Evolutionary conservation across 148 eudicot genomes (phyloP).

Genomic region (Fagopyrum esculentum): DNA sequence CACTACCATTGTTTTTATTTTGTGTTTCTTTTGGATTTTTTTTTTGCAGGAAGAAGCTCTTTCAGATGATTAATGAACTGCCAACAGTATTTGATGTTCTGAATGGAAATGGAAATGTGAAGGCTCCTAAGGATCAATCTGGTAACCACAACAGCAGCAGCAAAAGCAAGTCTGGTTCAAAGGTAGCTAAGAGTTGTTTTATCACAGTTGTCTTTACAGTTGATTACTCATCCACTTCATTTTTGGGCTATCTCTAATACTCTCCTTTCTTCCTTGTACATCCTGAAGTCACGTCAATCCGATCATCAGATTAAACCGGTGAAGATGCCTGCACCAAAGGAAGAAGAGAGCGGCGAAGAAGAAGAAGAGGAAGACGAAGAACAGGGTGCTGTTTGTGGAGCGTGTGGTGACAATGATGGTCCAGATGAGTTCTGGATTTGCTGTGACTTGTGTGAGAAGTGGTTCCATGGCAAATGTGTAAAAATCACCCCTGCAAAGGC

Average conservation of each 20-base stretch:
- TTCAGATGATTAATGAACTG: conserved; percentile 80
- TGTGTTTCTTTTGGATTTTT: conserved; percentile 15
- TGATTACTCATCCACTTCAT: not conserved
- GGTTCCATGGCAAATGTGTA: conserved; percentile 95
- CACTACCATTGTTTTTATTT: conserved; percentile 28
- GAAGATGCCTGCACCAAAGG: conserved; percentile 25
- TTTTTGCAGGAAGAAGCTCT: conserved; percentile 67
- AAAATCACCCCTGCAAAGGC: conserved; percentile 89
- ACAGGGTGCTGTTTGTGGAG: conserved; percentile 79
- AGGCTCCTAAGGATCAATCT: conserved; percentile 74
- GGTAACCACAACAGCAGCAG: conserved; percentile 54
- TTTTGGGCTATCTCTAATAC: not conserved
- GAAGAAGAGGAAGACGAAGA: conserved; percentile 86
- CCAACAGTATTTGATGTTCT: conserved; percentile 83
- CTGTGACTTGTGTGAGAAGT: conserved; percentile 80
- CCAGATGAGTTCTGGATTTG: conserved; percentile 87
- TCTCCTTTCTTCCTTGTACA: not conserved
- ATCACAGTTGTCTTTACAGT: not conserved
- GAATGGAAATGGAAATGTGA: conserved; percentile 67
- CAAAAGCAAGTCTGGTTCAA: conserved; percentile 42
- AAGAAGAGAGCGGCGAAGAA: conserved; percentile 41
- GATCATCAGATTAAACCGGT: conserved; percentile 24
- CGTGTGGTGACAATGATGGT: conserved; percentile 73
- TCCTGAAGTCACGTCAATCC: conserved; percentile 23
- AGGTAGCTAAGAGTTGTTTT: conserved; percentile 20